Percentiles rank a stretch among this genome's conserved stretches.
phyloP scores from a whole-genome alignment of 768 basidiomycete genomes.

The Psilocybe cyanescens region DNA sequence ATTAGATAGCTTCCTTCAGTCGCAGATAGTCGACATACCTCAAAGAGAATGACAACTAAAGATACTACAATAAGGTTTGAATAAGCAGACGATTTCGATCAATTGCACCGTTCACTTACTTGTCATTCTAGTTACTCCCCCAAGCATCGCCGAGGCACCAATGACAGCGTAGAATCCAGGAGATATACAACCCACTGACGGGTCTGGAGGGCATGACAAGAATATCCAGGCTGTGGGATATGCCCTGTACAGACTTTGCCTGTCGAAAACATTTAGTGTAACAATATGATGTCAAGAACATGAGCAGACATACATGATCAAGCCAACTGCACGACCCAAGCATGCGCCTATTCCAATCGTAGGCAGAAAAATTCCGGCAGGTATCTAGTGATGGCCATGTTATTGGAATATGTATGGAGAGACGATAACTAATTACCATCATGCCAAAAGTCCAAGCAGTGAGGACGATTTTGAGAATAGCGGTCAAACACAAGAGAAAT shows the following conservation, averaged over 20 bases:
- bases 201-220: constrained; percentile 73
- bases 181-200: constrained; percentile 66
- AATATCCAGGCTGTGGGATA: constrained; percentile 74
- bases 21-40: constrained; percentile 40
- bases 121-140: constrained; percentile 79
- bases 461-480: constrained; percentile 59
- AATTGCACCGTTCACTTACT: constrained; percentile 41
- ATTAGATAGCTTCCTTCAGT: background rate
- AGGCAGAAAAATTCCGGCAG: constrained; percentile 78
- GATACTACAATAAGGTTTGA: constrained; percentile 51
- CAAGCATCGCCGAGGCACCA: constrained; percentile 76
- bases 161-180: constrained; percentile 82
- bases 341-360: constrained; percentile 79
- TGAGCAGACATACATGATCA: constrained; percentile 55
- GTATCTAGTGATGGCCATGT: constrained; percentile 48
- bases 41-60: constrained; percentile 76
- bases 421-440: constrained; percentile 50
- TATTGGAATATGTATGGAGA: background rate
- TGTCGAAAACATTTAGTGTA: constrained; percentile 24
- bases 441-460: constrained; percentile 83
- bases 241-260: constrained; percentile 69
- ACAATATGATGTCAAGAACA: constrained; percentile 2
- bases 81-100: background rate
- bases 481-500: constrained; percentile 66
- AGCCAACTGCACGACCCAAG: constrained; percentile 70